Evolutionary conservation across 495 filamentous ascomycete genomes (phyloP), one percentile per base, ranked within the genome.

Genomic region (Xanthoparmelia taractica): DNA sequence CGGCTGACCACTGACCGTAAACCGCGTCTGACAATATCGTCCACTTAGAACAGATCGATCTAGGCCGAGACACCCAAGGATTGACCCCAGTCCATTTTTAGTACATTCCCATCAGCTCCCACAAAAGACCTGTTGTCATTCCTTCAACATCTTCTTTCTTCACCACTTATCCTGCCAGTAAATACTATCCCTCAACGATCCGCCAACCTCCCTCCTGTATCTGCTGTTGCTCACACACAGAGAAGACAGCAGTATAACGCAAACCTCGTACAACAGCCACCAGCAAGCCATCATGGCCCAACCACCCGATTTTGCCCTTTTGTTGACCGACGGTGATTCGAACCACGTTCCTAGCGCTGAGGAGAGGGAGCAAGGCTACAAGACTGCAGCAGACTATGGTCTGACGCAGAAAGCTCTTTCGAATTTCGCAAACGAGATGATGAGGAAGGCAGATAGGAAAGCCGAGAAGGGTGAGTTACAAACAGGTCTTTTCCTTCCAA

Each of bases 21-120:
- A 20, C 8, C 1, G 17, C 4, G 15, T 8, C 12, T 11, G 50
- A 54, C 50, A 8, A 8, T 33, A 27, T n/a, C 8, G 5, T 31
- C 50, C 50, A 54, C 25, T 54, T 13, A 52, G 5, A 52, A 52
- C 48, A 33, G 29, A 54, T 54, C 50, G 29, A 54, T 54, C 50
- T 54, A 7, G 13, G 50, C 50, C 2, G 12, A 8, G 47, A 50
- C 2, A 4, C 25, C 20, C n/a, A 8, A 31, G 48, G 48, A 52
- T 17, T 29, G 12, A 31, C 18, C 25, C 48, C 13, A 11, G 48
- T 52, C 4, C 17, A 17, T 31, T 17, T 15, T 20, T 33, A 33
- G 29, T 54, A 18, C 13, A 31, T 17, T 1, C 13, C 18, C 25
- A 17, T 23, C 31, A 52, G 48, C 27, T 52, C 48, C 48, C 48